Conservation (phyloP, 2,329 filamentous ascomycete species). For the Corniculantispora saksenae region DNA sequence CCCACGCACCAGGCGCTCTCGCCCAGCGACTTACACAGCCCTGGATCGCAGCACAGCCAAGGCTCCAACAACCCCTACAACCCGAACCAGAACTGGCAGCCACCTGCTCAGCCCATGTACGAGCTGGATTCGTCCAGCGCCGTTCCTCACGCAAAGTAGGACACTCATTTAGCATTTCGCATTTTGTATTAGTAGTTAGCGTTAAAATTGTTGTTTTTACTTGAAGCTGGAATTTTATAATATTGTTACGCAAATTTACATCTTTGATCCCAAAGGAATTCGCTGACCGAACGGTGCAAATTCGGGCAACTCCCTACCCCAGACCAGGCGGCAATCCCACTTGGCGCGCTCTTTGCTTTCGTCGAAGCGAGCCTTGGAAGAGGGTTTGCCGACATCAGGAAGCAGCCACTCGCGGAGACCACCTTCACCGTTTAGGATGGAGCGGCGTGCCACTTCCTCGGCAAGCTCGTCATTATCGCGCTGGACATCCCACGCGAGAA, state of each 20-base stretch:
- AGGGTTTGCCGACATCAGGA: neutral
- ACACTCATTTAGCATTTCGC: neutral
- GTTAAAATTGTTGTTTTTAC: neutral
- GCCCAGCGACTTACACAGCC: conserved; percentile 12
- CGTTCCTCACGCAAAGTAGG: neutral
- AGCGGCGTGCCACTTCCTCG: conserved; percentile 12
- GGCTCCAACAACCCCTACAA: neutral
- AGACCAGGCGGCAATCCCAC: conserved; percentile 20
- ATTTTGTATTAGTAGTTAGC: neutral
- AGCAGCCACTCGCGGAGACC: conserved; percentile 20
- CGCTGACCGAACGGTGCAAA: conserved; percentile 13
- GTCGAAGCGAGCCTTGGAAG: neutral
- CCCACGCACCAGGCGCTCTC: neutral
- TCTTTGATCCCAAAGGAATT: conserved; percentile 13
- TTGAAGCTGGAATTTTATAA: neutral
- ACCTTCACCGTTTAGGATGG: conserved; percentile 19
- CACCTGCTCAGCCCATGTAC: neutral
- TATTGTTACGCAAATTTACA: neutral
- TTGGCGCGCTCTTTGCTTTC: conserved; percentile 16
- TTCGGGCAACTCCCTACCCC: conserved; percentile 17
- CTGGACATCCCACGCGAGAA: conserved; percentile 18
- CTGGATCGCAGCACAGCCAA: neutral
- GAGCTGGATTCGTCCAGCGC: conserved; percentile 12
- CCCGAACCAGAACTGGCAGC: neutral
- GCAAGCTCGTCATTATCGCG: conserved; percentile 15